Evolutionary conservation across 2,329 filamentous ascomycete species (phyloP).

Genomic region (Colletotrichum lini): DNA sequence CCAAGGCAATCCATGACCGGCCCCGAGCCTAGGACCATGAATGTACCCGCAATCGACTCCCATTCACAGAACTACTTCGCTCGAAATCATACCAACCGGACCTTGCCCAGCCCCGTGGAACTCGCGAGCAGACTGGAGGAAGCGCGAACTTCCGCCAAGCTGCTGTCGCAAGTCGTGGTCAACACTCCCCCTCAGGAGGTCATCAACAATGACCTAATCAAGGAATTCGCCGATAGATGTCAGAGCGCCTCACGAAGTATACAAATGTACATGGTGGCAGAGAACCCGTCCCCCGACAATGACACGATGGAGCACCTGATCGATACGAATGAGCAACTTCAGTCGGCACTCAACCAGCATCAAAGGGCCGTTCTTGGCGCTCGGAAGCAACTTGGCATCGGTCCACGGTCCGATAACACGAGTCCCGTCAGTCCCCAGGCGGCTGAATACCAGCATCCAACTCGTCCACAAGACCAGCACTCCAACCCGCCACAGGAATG

Average conservation of each 20-base stretch:
- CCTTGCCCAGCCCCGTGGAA: constrained; percentile 79
- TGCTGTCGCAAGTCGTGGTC: constrained; percentile 92
- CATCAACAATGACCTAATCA: constrained; percentile 87
- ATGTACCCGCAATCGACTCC: constrained; percentile 59
- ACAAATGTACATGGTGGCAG: constrained; percentile 86
- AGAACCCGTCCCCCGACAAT: constrained; percentile 87
- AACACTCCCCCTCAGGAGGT: constrained; percentile 85
- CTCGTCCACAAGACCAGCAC: constrained; percentile 41
- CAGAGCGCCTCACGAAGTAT: constrained; percentile 84
- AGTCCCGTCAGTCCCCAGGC: constrained; percentile 46
- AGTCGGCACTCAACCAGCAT: constrained; percentile 85
- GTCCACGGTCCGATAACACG: constrained; percentile 47
- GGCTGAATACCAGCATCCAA: constrained; percentile 43
- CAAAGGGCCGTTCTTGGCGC: constrained; percentile 82
- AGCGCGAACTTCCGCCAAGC: constrained; percentile 88
- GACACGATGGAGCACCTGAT: constrained; percentile 95
- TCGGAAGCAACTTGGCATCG: constrained; percentile 67
- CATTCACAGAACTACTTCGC: constrained; percentile 72
- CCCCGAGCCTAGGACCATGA: constrained; percentile 56
- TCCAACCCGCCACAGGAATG: constrained; percentile 38
- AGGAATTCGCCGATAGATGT: constrained; percentile 92
- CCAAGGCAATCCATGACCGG: constrained; percentile 43
- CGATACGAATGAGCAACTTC: constrained; percentile 93
- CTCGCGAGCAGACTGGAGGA: constrained; percentile 89
- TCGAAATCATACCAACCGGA: constrained; percentile 62